Evolutionary conservation across 768 basidiomycete genomes (phyloP), one percentile per base, ranked within the genome.

Genomic region (Mycena crocata): DNA sequence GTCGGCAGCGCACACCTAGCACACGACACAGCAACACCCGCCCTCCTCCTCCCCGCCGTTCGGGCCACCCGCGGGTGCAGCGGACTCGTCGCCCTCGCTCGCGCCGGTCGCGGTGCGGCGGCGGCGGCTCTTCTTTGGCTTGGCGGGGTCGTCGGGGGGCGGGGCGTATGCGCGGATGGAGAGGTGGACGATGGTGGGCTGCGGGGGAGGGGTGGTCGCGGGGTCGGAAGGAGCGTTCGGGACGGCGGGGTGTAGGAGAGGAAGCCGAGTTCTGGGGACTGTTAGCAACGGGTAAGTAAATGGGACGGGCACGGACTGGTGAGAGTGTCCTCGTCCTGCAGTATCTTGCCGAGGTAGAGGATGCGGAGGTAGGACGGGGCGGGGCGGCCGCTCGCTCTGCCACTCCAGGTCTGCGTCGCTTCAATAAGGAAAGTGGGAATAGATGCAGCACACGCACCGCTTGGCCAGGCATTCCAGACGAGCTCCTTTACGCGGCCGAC

Each of bases 321-420:
- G 19, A 94, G 81, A 2, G 90, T 91, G 59, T 94, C 93, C 32
- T 94, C 93, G 72, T 94, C 93, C 73, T 93, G 92, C n/a, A 93
- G 77, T 74, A 94, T 90, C 77, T 89, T 89, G 39, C 93, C 93
- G 7, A 93, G 80, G 75, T 94, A 90, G 1, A 94, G 81, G 39
- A 94, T 85, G 23, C 93, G 86, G 62, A 93, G 81, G 81, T 90
- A 92, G 6, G 90, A 89, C 0, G 93, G 93, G 19, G 90, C 89
- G 3, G 91, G 90, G 3, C n/a, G 93, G 92, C 14, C 89, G 87
- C 62, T 92, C 91, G 70, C 90, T 90, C 76, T 90, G 88, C 92
- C 92, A 93, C 60, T 93, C 93, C 89, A 66, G 40, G 57, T 70
- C 61, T 57, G 39, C 15, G n/a, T n/a, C n/a, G n/a, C n/a, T n/a